Conservation (phyloP, 345 rosid genomes). For the Camelina laxa region DNA sequence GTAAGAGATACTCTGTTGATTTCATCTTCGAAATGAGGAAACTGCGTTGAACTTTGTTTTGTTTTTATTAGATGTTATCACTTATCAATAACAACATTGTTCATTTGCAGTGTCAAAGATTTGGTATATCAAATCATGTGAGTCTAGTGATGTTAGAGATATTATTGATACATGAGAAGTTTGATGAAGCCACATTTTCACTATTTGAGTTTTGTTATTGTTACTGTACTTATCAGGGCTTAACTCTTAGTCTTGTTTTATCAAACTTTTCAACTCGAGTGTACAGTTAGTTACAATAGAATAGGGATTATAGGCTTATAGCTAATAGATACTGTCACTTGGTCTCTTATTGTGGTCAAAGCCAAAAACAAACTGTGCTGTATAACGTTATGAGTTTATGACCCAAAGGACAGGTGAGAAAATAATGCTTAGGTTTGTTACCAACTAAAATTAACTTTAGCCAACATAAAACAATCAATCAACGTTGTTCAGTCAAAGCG, state of each 20-base stretch:
- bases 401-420: constrained; percentile 6
- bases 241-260: too few relatives aligned
- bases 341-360: constrained; percentile 9
- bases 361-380: background rate
- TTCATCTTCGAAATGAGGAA: constrained; percentile 20
- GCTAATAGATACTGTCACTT: constrained; percentile 8
- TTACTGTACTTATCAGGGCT: background rate
- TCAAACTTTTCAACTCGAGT: background rate
- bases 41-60: constrained; percentile 44
- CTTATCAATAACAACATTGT: constrained; percentile 19
- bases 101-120: constrained; percentile 37
- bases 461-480: background rate
- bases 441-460: constrained; percentile 17
- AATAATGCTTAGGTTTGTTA: constrained; percentile 23
- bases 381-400: constrained; percentile 10
- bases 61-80: constrained; percentile 26
- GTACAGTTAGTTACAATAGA: background rate
- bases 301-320: background rate
- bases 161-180: too few relatives aligned
- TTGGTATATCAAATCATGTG: constrained; percentile 35
- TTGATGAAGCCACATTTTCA: too few relatives aligned
- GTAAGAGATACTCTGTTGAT: constrained; percentile 26
- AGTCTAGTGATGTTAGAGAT: background rate
- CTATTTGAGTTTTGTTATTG: background rate
- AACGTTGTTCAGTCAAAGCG: constrained; percentile 28